A percentile compares a stretch with the other conserved stretches of the same genome.
Conservation (phyloP, 441 rosid genomes). For the Gossypium gossypioides region DNA sequence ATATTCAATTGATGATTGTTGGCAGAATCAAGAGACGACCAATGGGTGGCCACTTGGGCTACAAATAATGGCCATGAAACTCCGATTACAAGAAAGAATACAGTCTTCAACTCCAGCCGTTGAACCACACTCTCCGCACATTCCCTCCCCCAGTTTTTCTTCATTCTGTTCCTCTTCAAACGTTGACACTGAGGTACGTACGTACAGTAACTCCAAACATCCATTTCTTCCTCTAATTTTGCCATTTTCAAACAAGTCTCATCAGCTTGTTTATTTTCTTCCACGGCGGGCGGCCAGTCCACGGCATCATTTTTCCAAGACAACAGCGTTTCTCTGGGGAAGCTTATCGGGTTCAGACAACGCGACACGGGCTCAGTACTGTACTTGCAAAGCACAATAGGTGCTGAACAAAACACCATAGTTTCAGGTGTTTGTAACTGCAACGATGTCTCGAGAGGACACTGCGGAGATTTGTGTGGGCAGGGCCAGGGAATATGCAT, state of each 20-base stretch:
- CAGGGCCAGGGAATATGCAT: constrained; percentile 32
- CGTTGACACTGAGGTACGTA: constrained; percentile 42
- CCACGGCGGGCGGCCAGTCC: constrained; percentile 21
- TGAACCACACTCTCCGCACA: constrained; percentile 19
- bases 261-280: neutral
- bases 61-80: constrained; percentile 33
- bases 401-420: constrained; percentile 7
- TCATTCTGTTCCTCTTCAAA: constrained; percentile 40
- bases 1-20: neutral
- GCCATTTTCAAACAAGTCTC: neutral
- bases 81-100: constrained; percentile 19
- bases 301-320: constrained; percentile 49
- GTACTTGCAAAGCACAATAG: constrained; percentile 21
- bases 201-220: neutral
- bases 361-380: constrained; percentile 15
- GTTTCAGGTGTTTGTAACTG: neutral
- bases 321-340: constrained; percentile 31
- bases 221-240: neutral
- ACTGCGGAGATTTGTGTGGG: constrained; percentile 12
- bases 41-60: constrained; percentile 59
- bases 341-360: constrained; percentile 33
- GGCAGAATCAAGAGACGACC: constrained; percentile 27
- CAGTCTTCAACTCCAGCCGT: constrained; percentile 13
- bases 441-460: constrained; percentile 11
- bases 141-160: constrained; percentile 25